A percentile compares a stretch with the other conserved stretches of the same genome.
These are phyloP conservation scores for Claviceps cyperi DNA, from an alignment of 2,329 filamentous ascomycete species.

Conservation along the genomic window DNA sequence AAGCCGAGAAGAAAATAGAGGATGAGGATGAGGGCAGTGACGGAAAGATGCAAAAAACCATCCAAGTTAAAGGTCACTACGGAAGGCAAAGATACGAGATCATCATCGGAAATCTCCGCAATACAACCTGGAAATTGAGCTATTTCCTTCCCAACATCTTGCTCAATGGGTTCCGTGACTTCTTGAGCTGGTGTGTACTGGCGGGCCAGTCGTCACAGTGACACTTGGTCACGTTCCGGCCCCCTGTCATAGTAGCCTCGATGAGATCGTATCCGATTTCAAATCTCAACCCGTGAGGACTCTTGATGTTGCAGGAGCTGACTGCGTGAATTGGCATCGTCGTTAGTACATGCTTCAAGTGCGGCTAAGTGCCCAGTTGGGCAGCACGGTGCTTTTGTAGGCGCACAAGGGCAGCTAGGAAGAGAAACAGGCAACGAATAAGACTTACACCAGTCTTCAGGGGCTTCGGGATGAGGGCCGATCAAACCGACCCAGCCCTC, in stretches of 20 bases:
- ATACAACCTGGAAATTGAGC: not conserved
- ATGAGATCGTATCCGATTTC: slow-evolving; percentile 13
- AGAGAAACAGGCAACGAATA: not conserved
- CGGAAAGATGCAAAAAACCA: not conserved
- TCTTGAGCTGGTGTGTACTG: not conserved
- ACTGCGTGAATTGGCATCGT: slow-evolving; percentile 1
- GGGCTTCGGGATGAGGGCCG: slow-evolving; percentile 15
- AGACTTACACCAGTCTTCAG: slow-evolving; percentile 13
- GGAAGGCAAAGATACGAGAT: too few relatives aligned
- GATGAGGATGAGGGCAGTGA: not conserved
- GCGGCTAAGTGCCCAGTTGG: too few relatives aligned
- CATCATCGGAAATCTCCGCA: not conserved
- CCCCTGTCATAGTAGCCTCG: slow-evolving; percentile 9
- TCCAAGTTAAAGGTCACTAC: too few relatives aligned
- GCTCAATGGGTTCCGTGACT: not conserved
- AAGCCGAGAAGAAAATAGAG: not conserved
- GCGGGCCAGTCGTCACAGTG: slow-evolving; percentile 1
- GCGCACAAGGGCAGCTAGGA: not conserved
- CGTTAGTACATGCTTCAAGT: too few relatives aligned
- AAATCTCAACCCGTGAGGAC: slow-evolving; percentile 11
- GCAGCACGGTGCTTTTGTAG: too few relatives aligned
- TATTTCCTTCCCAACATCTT: slow-evolving; percentile 1
- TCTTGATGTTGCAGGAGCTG: slow-evolving; percentile 6
- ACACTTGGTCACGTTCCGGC: slow-evolving; percentile 1
- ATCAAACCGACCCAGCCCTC: slow-evolving; percentile 14